Evolutionary conservation across 805 yeast genomes (phyloP), one percentile per base, ranked within the genome.

Genomic region (Starmera quercuum): DNA sequence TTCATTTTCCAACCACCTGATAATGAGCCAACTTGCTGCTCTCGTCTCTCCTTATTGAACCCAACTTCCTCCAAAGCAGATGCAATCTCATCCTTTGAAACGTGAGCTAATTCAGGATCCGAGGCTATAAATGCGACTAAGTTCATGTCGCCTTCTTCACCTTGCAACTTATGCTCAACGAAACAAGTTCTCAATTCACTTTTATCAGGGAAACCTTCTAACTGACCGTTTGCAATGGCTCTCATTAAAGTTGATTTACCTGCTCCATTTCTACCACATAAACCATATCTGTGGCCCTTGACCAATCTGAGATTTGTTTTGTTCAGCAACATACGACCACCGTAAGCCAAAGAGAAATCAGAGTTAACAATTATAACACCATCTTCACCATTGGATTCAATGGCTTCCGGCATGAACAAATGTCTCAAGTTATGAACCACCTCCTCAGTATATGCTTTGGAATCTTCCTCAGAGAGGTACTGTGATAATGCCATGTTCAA

Each of bases 1-100:
- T 90, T 90, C 98, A 90, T 90, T 65, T 92, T 92, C 98, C 98
- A 90, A 61, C 98, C 98, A 62, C 98, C 98, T 29, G 96, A 85
- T 39, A 90, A 68, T 2, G 97, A 84, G 26, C 96, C 96, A 37
- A 92, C 96, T 30, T 84, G 74, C 64, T 88, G 97, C 20, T 74
- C 73, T 58, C 95, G 75, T 66, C 96, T 78, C 54, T 80, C 90
- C 36, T 82, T 92, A 46, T 92, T 80, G 60, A 90, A 90, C 3
- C 97, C 97, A 59, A 90, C 97, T 32, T 75, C 75, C 30, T 65
- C 77, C 39, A 90, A 71, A 19, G 95, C 96, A 1, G 53, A 54
- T 12, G 94, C 61, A 53, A 90, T 85, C 35, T 82, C 90, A 7
- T 73, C 80, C 38, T 66, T 71, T 13, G 80, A 71, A 38, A 80